Conservation (phyloP, 495 filamentous ascomycete genomes). For the Penicillium fimorum region DNA sequence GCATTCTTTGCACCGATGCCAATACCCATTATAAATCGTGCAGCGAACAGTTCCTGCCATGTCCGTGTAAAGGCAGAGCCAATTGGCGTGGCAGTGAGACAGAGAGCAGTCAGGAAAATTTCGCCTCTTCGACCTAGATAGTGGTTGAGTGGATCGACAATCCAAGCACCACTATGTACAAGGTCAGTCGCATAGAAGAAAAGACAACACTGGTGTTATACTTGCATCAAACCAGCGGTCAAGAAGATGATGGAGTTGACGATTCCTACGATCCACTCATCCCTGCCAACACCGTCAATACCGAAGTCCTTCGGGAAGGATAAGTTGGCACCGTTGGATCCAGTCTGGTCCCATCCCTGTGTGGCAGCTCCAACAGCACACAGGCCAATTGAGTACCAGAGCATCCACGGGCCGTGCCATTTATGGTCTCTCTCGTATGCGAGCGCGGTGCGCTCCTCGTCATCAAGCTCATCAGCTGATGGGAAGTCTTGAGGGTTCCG, state of each 20-base stretch:
- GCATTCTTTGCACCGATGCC: slow-evolving; percentile 63
- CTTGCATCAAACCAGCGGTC: slow-evolving; percentile 36
- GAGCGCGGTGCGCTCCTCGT: slow-evolving; percentile 24
- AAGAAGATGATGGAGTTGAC: slow-evolving; percentile 51
- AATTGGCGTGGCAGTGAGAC: slow-evolving; percentile 49
- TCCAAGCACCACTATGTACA: slow-evolving; percentile 45
- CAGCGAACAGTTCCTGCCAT: slow-evolving; percentile 55
- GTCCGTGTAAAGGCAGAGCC: slow-evolving; percentile 50
- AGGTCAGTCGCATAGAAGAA: slow-evolving; percentile 4
- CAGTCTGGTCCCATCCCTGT: slow-evolving; percentile 65
- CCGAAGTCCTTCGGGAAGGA: slow-evolving; percentile 55
- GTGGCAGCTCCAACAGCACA: slow-evolving; percentile 39
- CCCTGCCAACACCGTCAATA: slow-evolving; percentile 39
- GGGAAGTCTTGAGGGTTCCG: slow-evolving; percentile 25
- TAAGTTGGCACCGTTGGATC: slow-evolving; percentile 65
- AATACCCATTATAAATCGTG: slow-evolving; percentile 57
- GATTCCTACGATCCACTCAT: slow-evolving; percentile 59
- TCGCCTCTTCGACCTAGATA: slow-evolving; percentile 54
- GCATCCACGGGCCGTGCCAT: slow-evolving; percentile 35
- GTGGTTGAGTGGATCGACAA: slow-evolving; percentile 55
- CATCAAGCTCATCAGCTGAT: slow-evolving; percentile 19
- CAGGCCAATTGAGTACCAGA: slow-evolving; percentile 36
- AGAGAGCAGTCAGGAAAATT: slow-evolving; percentile 57
- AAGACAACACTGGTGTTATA: slow-evolving; percentile 33
- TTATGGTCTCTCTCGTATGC: slow-evolving; percentile 33